A percentile compares a stretch with the other conserved stretches of the same genome.
These are phyloP conservation scores for Mucor mucedo DNA, from an alignment of 371 early-diverging fungal species.

Conservation along the genomic window DNA sequence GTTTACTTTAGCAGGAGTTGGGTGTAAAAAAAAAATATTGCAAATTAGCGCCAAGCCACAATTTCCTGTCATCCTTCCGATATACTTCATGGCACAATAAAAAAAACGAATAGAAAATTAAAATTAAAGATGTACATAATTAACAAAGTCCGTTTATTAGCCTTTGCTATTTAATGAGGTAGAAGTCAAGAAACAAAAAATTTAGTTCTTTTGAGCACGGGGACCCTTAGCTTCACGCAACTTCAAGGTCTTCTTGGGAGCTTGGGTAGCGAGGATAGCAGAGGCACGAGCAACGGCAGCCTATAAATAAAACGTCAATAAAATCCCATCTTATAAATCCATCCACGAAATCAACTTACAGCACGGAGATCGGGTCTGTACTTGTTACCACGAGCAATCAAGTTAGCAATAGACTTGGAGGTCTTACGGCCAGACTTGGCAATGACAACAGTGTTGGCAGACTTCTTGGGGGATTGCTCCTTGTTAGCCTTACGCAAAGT, in stretches of 20 bases:
- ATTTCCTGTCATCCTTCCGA: no score
- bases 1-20: no score
- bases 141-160: background rate
- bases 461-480: slow-evolving; percentile 63
- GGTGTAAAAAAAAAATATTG: no score
- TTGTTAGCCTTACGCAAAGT: slow-evolving; percentile 67
- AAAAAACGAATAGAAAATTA: background rate
- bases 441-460: slow-evolving; percentile 61
- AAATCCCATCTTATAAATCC: background rate
- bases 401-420: slow-evolving; percentile 73
- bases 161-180: background rate
- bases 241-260: slow-evolving; percentile 65
- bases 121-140: background rate
- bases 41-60: no score
- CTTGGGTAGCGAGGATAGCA: slow-evolving; percentile 70
- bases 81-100: no score
- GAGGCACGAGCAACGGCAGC: slow-evolving; percentile 86
- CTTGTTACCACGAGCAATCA: slow-evolving; percentile 57
- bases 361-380: slow-evolving; percentile 85
- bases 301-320: slow-evolving; percentile 30
- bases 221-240: slow-evolving; percentile 48
- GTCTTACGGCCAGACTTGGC: slow-evolving; percentile 71
- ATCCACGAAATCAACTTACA: slow-evolving; percentile 43
- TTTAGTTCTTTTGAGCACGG: slow-evolving; percentile 28
- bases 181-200: slow-evolving; percentile 4